Conservation (phyloP, 495 filamentous ascomycete species). For the Daldinia childiae region DNA sequence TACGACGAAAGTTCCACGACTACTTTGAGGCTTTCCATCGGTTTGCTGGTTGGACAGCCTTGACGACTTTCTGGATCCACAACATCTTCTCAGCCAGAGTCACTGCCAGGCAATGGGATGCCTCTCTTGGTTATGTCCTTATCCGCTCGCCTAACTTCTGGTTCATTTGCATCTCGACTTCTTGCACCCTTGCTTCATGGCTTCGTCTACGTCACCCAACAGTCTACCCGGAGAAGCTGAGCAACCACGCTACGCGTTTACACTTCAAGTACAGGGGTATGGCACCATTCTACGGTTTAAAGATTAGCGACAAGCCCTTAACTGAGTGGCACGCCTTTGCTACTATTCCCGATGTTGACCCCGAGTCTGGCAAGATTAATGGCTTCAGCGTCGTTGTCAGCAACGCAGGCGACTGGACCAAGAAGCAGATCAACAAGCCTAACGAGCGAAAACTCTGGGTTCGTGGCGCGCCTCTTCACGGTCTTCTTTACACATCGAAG, state of each 20-base stretch:
- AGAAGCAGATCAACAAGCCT: constrained; percentile 67
- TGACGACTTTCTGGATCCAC: constrained; percentile 71
- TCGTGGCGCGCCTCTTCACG: constrained; percentile 65
- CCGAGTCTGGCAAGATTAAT: constrained; percentile 56
- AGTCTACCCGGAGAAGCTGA: constrained; percentile 71
- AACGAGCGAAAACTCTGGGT: constrained; percentile 65
- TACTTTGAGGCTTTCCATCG: constrained; percentile 74
- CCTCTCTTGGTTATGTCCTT: constrained; percentile 55
- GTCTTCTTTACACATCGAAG: constrained; percentile 75
- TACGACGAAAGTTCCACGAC: constrained; percentile 67
- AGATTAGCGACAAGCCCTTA: constrained; percentile 66
- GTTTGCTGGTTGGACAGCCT: constrained; percentile 69
- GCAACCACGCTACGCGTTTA: constrained; percentile 74
- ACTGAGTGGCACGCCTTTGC: constrained; percentile 87
- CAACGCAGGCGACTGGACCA: constrained; percentile 88
- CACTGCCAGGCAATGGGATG: constrained; percentile 61
- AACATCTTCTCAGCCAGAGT: constrained; percentile 67
- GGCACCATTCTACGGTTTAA: constrained; percentile 60
- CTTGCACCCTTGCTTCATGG: constrained; percentile 74
- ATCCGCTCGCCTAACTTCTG: constrained; percentile 70
- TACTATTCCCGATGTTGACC: constrained; percentile 66
- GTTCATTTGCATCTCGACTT: constrained; percentile 69
- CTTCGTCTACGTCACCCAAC: constrained; percentile 67
- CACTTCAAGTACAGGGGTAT: constrained; percentile 70
- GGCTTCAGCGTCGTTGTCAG: constrained; percentile 79